Evolutionary conservation across 2,329 filamentous ascomycete species (phyloP), one percentile per base, ranked within the genome.

Genomic region (Stylonectria norvegica): DNA sequence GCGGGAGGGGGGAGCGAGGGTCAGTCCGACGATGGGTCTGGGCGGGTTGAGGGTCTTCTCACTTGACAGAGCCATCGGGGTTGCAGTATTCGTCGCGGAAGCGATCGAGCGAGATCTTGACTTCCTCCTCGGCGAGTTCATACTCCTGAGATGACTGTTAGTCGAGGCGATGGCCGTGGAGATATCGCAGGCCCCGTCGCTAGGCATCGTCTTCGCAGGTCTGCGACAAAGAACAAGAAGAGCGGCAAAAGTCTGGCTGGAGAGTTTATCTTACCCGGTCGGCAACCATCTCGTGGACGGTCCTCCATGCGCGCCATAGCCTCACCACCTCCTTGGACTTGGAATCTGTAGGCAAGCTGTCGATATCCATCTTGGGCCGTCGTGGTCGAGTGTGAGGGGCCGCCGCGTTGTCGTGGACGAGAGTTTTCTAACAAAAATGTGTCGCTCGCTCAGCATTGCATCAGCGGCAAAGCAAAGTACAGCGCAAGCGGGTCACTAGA

Each of bases 221-320:
- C n/a, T n/a, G n/a, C n/a, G n/a, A n/a, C n/a, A n/a, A n/a, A n/a
- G 30, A 19, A 17, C 7, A 8, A 32, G 5, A 32, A 19, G 19
- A n/a, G 15, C 30, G 25, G 22, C 25, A 17, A 39, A 42, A 18
- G 20, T 43, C 36, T 51, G 42, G 20, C 22, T 30, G n/a, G n/a
- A n/a, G n/a, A n/a, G n/a, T n/a, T n/a, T n/a, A n/a, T 32, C 85
- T 58, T 79, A 95, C 90, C 65, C 91, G 74, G 66, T 97, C 93
- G 47, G 79, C 75, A 56, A 93, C 85, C 91, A 98, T 95, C 75
- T 98, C 88, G 67, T 95, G 89, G 34, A 89, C 83, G 7, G 93
- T 98, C 67, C 83, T 82, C 81, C 88, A 94, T 57, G 90, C 89
- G 66, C 91, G 86, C 91, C 93, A 98, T 55, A 96, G 80, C 62